Evolutionary conservation across 2,329 filamentous ascomycete species (phyloP), one percentile per base, ranked within the genome.

Genomic region (Xylariaceae sp.): DNA sequence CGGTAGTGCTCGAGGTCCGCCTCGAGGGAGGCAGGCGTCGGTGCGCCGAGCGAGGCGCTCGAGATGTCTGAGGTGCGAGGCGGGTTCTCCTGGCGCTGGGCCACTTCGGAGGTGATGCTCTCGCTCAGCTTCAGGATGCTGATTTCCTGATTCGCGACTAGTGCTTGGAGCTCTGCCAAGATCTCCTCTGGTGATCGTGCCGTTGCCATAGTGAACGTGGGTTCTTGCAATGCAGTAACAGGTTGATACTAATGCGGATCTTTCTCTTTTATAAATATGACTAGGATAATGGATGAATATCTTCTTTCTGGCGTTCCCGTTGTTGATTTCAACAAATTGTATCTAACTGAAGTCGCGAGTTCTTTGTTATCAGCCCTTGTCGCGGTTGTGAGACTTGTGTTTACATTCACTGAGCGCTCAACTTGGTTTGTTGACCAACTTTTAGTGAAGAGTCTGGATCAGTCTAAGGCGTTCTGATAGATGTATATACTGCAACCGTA

Each of bases 1-100:
- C 90, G 91, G 78, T 97, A 97, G 74, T 97, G 92, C 35, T 82
- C 80, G 34, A 97, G 80, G 74, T 97, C 93, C 34, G 89, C 90
- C 64, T 90, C 86, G 6, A 97, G 80, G 15, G 88, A 88, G 13
- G 88, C 83, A 0, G 92, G 91, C 8, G 87, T 90, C 15, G 85
- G 84, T 62, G 82, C 84, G 65, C 88, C 85, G 62, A 86, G 80
- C 23, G 82, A 80, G 62, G 84, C 77, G 64, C 80, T 82, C 39
- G 89, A 91, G 51, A 85, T 84, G 74, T 94, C 89, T 3, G 90
- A 95, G 37, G 80, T 86, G 63, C 88, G 81, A 61, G 82, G 82
- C 63, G 74, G 65, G n/a, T 72, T 65, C 56, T 73, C 70, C 57
- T 70, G 66, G 57, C 68, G 69, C 56, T 76, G 73, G 35, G 76